phyloP scores from a whole-genome alignment of 805 yeast genomes.

The Lachancea meyersii region DNA sequence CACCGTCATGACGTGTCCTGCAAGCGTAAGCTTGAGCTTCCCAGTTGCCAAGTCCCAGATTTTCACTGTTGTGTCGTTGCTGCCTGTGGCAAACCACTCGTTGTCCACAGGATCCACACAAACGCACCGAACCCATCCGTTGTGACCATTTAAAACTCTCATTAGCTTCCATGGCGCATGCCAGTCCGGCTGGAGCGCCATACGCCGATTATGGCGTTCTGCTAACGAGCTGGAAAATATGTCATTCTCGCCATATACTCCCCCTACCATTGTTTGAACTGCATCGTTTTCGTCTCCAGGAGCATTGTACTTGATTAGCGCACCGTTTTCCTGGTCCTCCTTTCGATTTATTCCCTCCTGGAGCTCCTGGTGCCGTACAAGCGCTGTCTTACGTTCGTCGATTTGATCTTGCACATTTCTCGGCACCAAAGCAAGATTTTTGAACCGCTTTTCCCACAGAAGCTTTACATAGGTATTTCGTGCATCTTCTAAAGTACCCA shows the following conservation, averaged over 20 bases:
- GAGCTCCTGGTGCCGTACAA: slow-evolving; percentile 14
- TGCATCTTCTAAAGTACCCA: slow-evolving; percentile 11
- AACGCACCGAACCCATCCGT: slow-evolving; percentile 86
- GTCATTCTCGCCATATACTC: slow-evolving; percentile 10
- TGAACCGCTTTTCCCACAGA: slow-evolving; percentile 30
- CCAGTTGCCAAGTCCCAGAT: slow-evolving; percentile 84
- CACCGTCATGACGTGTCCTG: slow-evolving; percentile 90
- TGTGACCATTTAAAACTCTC: slow-evolving; percentile 79
- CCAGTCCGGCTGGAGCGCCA: slow-evolving; percentile 32
- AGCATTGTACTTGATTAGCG: slow-evolving; percentile 5
- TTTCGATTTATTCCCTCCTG: not conserved
- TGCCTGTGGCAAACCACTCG: slow-evolving; percentile 88
- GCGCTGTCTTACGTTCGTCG: slow-evolving; percentile 16
- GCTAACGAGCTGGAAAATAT: slow-evolving; percentile 15
- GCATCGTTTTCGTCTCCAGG: slow-evolving; percentile 2
- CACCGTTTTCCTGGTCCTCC: not conserved
- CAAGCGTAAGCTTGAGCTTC: slow-evolving; percentile 61
- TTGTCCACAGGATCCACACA: slow-evolving; percentile 75
- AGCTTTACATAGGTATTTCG: slow-evolving; percentile 26
- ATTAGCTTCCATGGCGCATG: slow-evolving; percentile 68
- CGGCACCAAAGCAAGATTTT: slow-evolving; percentile 22
- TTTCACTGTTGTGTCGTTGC: slow-evolving; percentile 81
- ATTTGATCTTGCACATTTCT: slow-evolving; percentile 24
- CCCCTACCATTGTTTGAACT: slow-evolving; percentile 7
- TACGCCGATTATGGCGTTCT: slow-evolving; percentile 19